phyloP scores from a whole-genome alignment of 2,329 filamentous ascomycete genomes.

The Sporothrix luriei region DNA sequence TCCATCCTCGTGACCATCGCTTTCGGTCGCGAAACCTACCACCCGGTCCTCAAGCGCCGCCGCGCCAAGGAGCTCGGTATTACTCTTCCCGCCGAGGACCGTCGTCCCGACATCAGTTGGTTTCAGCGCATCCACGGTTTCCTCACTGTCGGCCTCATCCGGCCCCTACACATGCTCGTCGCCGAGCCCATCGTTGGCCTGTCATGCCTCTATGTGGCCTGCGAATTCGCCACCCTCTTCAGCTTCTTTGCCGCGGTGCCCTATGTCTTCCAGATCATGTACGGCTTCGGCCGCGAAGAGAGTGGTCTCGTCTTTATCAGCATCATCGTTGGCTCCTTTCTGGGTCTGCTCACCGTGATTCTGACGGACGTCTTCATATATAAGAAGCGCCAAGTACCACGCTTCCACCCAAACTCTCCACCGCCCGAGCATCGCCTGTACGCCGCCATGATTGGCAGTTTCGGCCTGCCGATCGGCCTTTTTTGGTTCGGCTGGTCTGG shows the following conservation, averaged over 20 bases:
- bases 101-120: slow-evolving; percentile 38
- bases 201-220: slow-evolving; percentile 53
- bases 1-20: slow-evolving; percentile 45
- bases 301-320: slow-evolving; percentile 51
- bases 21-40: slow-evolving; percentile 59
- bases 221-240: slow-evolving; percentile 56
- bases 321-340: slow-evolving; percentile 50
- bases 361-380: slow-evolving; percentile 51
- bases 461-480: slow-evolving; percentile 55
- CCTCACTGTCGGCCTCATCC: slow-evolving; percentile 49
- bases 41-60: slow-evolving; percentile 52
- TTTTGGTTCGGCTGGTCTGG: slow-evolving; percentile 66
- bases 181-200: slow-evolving; percentile 66
- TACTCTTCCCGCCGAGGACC: slow-evolving; percentile 29
- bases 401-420: slow-evolving; percentile 44
- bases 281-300: slow-evolving; percentile 50
- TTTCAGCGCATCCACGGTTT: slow-evolving; percentile 42
- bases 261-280: slow-evolving; percentile 51
- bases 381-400: slow-evolving; percentile 41
- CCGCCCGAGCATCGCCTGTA: slow-evolving; percentile 62
- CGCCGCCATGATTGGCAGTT: slow-evolving; percentile 60
- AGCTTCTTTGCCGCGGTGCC: slow-evolving; percentile 57
- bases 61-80: slow-evolving; percentile 45
- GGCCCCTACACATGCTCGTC: slow-evolving; percentile 61
- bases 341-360: slow-evolving; percentile 48